Conservation (phyloP, 1,284 basidiomycete species). For the Pseudozyma sp. region DNA sequence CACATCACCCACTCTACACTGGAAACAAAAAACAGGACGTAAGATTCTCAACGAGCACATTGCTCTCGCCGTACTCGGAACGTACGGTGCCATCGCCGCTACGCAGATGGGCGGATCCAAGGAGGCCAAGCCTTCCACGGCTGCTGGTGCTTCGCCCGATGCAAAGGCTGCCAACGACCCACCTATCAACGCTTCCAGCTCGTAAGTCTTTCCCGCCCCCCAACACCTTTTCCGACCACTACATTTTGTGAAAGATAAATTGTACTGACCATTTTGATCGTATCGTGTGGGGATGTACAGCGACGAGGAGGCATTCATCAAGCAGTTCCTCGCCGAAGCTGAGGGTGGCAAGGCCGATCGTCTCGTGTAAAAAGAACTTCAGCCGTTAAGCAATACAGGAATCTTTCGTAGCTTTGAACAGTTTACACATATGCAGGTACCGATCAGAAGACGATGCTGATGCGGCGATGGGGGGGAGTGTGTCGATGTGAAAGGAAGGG, state of each 20-base stretch:
- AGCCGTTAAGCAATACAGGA: background rate
- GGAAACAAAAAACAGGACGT: conserved; percentile 29
- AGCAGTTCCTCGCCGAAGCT: conserved; percentile 66
- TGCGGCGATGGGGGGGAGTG: no score
- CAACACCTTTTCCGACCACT: no score
- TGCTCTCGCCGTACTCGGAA: conserved; percentile 57
- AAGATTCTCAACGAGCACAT: conserved; percentile 67
- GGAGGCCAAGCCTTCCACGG: conserved; percentile 35
- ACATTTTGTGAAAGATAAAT: no score
- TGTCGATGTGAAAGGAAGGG: no score
- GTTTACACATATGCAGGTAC: no score
- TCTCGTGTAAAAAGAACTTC: conserved; percentile 32
- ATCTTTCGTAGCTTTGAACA: background rate
- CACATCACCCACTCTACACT: no score
- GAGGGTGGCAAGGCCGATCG: conserved; percentile 54
- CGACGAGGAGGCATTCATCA: conserved; percentile 67
- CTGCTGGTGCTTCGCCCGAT: conserved; percentile 24
- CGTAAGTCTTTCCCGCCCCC: conserved; percentile 37
- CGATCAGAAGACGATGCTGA: no score
- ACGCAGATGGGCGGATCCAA: conserved; percentile 36
- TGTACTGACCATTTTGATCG: no score
- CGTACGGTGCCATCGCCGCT: conserved; percentile 52
- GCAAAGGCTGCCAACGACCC: conserved; percentile 39
- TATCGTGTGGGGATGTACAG: no score
- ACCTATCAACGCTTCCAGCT: conserved; percentile 58